Percentiles rank a stretch among this genome's conserved stretches.
Conservation (phyloP, 192 early-diverging fungal genomes). For the Podila epigama region DNA sequence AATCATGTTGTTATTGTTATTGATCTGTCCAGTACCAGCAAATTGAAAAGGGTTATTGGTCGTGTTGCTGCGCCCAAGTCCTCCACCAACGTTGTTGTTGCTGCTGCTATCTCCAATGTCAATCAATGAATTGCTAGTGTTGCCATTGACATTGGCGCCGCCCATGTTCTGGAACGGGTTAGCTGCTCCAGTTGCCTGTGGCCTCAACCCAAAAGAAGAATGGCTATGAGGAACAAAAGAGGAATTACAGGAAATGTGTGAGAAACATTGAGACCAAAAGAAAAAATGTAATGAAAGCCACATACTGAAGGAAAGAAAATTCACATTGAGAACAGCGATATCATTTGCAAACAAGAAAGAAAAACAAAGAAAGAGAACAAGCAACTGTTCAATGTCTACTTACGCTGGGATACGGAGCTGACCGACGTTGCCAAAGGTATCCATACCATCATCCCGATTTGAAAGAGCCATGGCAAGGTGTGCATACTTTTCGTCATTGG, state of each 20-base stretch:
- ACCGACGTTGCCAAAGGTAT: constrained; percentile 63
- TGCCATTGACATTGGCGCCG: constrained; percentile 10
- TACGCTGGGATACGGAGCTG: constrained; percentile 60
- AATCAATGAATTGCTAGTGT: constrained; percentile 31
- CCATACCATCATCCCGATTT: constrained; percentile 54
- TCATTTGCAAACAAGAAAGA: too few species aligned
- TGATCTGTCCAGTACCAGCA: not conserved
- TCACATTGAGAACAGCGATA: too few species aligned
- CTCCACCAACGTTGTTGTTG: not conserved
- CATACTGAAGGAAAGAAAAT: not conserved
- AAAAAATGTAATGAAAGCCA: too few species aligned
- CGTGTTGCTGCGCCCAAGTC: constrained; percentile 18
- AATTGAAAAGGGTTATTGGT: constrained; percentile 42
- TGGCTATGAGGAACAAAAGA: constrained; percentile 3
- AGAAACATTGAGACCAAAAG: not conserved
- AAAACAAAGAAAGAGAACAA: not conserved
- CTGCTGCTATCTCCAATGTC: constrained; percentile 15
- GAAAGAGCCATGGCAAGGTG: constrained; percentile 19
- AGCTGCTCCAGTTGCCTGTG: constrained; percentile 12
- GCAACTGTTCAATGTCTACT: not conserved
- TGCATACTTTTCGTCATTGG: constrained; percentile 24
- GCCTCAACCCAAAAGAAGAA: constrained; percentile 22
- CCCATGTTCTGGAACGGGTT: constrained; percentile 38
- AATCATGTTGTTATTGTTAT: constrained; percentile 7
- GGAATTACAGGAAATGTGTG: not conserved